A percentile compares a stretch with the other conserved stretches of the same genome.
Evolutionary conservation across 164 flowering plant genomes (phyloP).

Genomic region (Magnolia officinalis): DNA sequence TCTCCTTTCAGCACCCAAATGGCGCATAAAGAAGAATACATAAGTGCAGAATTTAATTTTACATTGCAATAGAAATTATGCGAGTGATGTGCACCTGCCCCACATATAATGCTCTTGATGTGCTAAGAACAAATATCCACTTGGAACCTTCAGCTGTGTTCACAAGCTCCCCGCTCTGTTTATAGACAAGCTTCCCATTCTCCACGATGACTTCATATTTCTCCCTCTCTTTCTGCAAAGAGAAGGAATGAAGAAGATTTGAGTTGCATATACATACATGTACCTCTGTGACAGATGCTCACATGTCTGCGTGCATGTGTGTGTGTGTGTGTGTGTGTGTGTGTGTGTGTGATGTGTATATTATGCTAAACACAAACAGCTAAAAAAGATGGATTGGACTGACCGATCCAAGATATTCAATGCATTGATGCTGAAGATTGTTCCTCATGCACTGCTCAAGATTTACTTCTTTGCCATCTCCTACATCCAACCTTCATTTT

Average conservation of each 20-base stretch:
- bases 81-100: conserved; percentile 28
- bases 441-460: conserved; percentile 46
- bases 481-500: conserved; percentile 62
- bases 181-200: conserved; percentile 57
- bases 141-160: conserved; percentile 47
- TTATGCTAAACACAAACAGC: background rate
- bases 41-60: too few species aligned
- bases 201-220: conserved; percentile 59
- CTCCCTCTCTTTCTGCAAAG: conserved; percentile 64
- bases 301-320: background rate
- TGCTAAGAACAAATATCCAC: conserved; percentile 82
- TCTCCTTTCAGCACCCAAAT: background rate
- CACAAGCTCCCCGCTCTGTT: conserved; percentile 34
- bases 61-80: background rate
- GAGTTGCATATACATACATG: conserved; percentile 6
- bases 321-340: background rate
- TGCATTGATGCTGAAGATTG: conserved; percentile 57
- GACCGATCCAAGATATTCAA: conserved; percentile 70
- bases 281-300: background rate
- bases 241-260: background rate
- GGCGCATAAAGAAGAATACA: background rate
- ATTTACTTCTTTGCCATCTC: conserved; percentile 67
- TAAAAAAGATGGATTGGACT: conserved; percentile 15
- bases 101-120: conserved; percentile 53
- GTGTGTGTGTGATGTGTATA: too few species aligned